Conservation (phyloP, 768 basidiomycete genomes). For the Tricholoma hemisulphureum region DNA sequence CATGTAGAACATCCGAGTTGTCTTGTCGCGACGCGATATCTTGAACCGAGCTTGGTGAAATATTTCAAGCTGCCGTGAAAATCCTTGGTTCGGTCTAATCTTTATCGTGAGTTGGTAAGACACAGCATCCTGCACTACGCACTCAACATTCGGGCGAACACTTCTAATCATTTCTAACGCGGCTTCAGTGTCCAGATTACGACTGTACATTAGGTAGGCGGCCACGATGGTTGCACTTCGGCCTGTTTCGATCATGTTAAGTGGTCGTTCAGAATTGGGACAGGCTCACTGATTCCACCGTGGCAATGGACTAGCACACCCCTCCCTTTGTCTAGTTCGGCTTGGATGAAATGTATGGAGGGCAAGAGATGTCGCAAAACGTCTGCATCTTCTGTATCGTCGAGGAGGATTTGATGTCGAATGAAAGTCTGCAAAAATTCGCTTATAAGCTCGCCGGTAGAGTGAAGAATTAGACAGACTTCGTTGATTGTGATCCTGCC, state of each 20-base stretch:
- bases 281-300: conserved; percentile 76
- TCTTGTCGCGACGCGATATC: conserved; percentile 64
- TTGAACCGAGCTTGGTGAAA: conserved; percentile 73
- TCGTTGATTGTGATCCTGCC: conserved; percentile 65
- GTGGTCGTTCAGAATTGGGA: conserved; percentile 2
- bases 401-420: conserved; percentile 74
- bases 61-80: conserved; percentile 75
- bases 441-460: not conserved
- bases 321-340: conserved; percentile 69
- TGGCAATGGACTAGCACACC: conserved; percentile 90
- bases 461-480: conserved; percentile 35
- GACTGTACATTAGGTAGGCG: conserved; percentile 84
- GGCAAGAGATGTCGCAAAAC: conserved; percentile 75
- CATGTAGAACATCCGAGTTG: conserved; percentile 80
- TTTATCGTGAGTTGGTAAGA: not conserved
- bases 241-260: conserved; percentile 40
- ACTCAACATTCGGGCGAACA: conserved; percentile 72
- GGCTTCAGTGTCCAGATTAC: conserved; percentile 50
- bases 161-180: conserved; percentile 70
- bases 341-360: conserved; percentile 80
- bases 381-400: conserved; percentile 75
- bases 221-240: conserved; percentile 84
- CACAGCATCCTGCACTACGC: not conserved
- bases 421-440: conserved; percentile 62
- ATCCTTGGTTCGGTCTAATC: conserved; percentile 80